Evolutionary conservation across 768 basidiomycete genomes (phyloP), one percentile per base, ranked within the genome.

Genomic region (Trametes cinnabarina): DNA sequence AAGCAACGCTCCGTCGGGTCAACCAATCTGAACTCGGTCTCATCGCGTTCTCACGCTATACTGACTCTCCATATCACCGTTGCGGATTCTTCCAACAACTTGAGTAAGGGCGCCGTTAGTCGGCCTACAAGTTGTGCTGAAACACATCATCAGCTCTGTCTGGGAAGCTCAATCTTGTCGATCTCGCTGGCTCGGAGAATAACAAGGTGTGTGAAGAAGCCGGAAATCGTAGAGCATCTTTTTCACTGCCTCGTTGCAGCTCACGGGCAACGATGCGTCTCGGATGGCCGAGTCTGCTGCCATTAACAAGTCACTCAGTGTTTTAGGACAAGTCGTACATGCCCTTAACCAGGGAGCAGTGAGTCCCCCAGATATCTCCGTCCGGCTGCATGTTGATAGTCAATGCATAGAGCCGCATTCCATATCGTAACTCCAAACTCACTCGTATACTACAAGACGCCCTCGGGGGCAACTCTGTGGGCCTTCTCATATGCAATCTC

Each of bases 391-490:
- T n/a, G 26, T 44, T 57, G 60, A 55, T 47, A n/a, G 32, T 62
- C 53, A 35, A 40, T 39, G 15, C 17, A 23, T 55, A 90, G 87
- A 75, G 84, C 26, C 85, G 91, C 22, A 88, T 95, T 58, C 94
- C 94, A 0, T 95, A 94, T 67, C 85, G 94, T 42, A 90, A 95
- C 69, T 90, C 91, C 0, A 94, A 94, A 68, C 77, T 95, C 32
- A 96, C 93, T 0, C 79, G 94, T 23, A 86, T 95, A 50, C 79
- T 96, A 1, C 92, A 94, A 85, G 92, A 93, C 60, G 92, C 92
- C 0, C 82, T 96, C 1, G 92, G 92, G 20, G 94, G 94, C 12
- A 79, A 82, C 2, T 87, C 90, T 0, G 79, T 90, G 10, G 90
- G 90, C 1, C 73, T 95, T 20, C 76, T 95, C 40, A 90, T 96